These are phyloP conservation scores for Mycena leptocephala DNA, from an alignment of 768 basidiomycete genomes.

Conservation along the genomic window DNA sequence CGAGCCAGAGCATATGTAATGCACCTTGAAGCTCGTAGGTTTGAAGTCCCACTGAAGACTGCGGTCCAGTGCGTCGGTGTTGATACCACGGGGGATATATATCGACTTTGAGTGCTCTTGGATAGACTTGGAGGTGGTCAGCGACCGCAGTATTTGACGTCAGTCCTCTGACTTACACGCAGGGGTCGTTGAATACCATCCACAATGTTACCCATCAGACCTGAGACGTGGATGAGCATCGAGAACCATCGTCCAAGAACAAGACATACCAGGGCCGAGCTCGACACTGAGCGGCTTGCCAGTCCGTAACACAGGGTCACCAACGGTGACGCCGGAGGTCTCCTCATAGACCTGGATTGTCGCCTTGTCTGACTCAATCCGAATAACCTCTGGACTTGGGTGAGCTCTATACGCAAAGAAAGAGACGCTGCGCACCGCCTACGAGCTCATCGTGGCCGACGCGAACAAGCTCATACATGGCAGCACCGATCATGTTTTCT, in stretches of 20 bases:
- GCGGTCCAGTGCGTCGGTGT: conserved; percentile 95
- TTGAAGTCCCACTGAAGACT: conserved; percentile 95
- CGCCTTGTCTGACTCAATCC: conserved; percentile 97
- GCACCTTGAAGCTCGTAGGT: conserved; percentile 84
- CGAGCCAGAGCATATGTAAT: conserved; percentile 24
- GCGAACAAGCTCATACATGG: conserved; percentile 98
- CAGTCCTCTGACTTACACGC: conserved; percentile 68
- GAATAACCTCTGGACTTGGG: conserved; percentile 88
- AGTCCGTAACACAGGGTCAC: conserved; percentile 97
- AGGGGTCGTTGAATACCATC: conserved; percentile 97
- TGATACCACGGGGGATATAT: conserved; percentile 99
- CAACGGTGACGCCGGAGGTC: conserved; percentile 98
- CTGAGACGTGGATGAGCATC: conserved; percentile 55
- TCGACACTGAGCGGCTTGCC: conserved; percentile 99
- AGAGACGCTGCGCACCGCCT: conserved; percentile 76
- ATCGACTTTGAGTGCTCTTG: conserved; percentile 99
- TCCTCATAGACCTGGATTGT: conserved; percentile 99
- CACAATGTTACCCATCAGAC: conserved; percentile 99
- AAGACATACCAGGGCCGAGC: conserved; percentile 89
- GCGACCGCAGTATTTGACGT: background rate
- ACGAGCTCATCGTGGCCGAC: conserved; percentile 99
- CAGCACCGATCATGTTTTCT: conserved; percentile 95
- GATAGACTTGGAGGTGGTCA: conserved; percentile 72
- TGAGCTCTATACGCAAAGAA: conserved; percentile 15
- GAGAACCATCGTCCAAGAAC: background rate